Evolutionary conservation across 1,284 basidiomycete species (phyloP).

Genomic region (Somion occarium): DNA sequence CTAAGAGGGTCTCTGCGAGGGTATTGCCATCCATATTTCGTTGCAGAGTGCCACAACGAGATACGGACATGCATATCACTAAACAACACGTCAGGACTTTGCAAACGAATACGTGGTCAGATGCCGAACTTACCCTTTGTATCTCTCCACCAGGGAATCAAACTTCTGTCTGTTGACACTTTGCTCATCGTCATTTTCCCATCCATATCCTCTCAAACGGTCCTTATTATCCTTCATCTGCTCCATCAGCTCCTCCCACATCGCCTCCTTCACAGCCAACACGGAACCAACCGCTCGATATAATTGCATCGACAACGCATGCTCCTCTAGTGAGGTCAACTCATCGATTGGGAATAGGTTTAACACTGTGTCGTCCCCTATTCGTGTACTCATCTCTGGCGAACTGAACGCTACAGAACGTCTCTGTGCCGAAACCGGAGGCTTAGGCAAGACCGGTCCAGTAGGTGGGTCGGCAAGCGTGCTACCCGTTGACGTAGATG

Average conservation of each 20-base stretch:
- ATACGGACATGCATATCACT: conserved; percentile 70
- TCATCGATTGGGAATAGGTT: conserved; percentile 42
- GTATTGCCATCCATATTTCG: conserved; percentile 54
- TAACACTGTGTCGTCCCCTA: conserved; percentile 33
- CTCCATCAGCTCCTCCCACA: conserved; percentile 75
- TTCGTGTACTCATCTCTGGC: conserved; percentile 31
- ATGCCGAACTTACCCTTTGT: conserved; percentile 48
- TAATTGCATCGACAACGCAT: conserved; percentile 67
- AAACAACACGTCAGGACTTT: conserved; percentile 1
- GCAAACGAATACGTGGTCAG: background rate
- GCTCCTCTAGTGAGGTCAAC: conserved; percentile 45
- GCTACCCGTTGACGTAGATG: background rate
- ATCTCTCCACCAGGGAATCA: conserved; percentile 59
- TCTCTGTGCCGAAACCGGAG: conserved; percentile 6
- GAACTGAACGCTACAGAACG: conserved; percentile 29
- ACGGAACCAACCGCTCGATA: conserved; percentile 60
- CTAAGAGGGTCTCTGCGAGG: conserved; percentile 58
- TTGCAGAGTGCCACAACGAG: conserved; percentile 63
- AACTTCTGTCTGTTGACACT: conserved; percentile 53
- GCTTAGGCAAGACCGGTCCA: too few relatives aligned
- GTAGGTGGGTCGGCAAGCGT: conserved; percentile 7
- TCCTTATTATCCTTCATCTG: conserved; percentile 49
- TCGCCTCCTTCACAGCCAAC: conserved; percentile 68
- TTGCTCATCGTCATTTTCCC: conserved; percentile 61
- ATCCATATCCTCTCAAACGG: conserved; percentile 52